Base-by-base conservation (phyloP, 2,329 filamentous ascomycete species). In the Talaromyces piceae region DNA sequence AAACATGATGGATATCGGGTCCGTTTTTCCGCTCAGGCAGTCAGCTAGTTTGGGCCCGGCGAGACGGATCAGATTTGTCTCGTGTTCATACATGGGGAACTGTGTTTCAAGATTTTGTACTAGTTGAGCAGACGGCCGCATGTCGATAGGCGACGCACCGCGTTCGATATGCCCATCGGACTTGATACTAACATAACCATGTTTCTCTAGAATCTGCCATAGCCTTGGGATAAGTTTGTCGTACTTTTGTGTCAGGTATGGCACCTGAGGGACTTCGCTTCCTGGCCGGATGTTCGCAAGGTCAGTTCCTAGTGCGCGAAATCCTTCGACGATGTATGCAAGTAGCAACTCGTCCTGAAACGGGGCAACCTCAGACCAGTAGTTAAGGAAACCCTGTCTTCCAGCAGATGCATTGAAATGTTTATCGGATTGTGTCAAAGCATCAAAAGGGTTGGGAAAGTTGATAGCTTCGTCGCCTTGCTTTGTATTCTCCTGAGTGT, bases 1-100 rank as follows among this genome's bases (percentile, higher is more conserved):
- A 26, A 74, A 75, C 3, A 75, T 52, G 1, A 76, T 33, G 5
- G 57, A 50, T 0, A 74, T 41, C 4, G 64, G 60, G 37, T 75
- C 67, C 1, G 47, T 49, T 0, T 54, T 47, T 0, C 71, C 72
- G 0, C 52, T 54, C 0, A 76, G 58, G 41, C 65, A 3, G 3
- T 16, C 22, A 11, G 70, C 68, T 0, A 75, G 60, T 6, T 57
- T 47, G 0, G 63, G 53, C 1, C 63, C 71, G 0, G 61, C 64
- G 3, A 56, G 55, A 25, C 61, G 28, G 2, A 68, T 43, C 1
- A 72, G 63, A 27, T 63, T 57, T 16, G 58, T 54, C 13, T 63
- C 64, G 5, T 49, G 55, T 1, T 46, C 55, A 52, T 71, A 64
- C 4, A 61, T 48, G 4, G 49, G 49, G 16, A 46, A 45, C 3